Percentiles rank a stretch among this genome's conserved stretches.
These are phyloP conservation scores for Neopestalotiopsis clavispora DNA, from an alignment of 2,329 filamentous ascomycete genomes.

Conservation along the genomic window DNA sequence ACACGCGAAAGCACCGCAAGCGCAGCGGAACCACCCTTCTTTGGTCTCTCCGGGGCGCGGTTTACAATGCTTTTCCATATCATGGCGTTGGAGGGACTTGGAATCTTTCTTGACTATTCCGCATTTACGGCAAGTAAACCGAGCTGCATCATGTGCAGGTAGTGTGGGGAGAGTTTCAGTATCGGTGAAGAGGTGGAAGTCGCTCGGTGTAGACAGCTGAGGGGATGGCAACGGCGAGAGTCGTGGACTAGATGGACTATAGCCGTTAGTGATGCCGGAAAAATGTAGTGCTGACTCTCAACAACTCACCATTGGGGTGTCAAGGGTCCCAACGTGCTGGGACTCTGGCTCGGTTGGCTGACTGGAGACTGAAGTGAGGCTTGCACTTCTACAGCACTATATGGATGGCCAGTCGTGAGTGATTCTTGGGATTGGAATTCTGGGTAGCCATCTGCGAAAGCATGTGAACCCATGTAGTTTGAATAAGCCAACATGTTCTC, in stretches of 20 bases:
- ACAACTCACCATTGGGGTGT: background rate
- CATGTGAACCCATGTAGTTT: background rate
- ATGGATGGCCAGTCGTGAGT: background rate
- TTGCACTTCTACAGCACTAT: background rate
- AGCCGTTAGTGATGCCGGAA: background rate
- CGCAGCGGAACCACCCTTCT: constrained; percentile 2
- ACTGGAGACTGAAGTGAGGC: background rate
- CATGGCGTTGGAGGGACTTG: background rate
- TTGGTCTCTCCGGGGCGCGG: background rate
- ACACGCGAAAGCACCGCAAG: background rate
- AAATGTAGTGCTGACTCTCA: background rate
- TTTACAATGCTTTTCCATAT: background rate
- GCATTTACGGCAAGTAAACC: background rate
- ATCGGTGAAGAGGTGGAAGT: background rate
- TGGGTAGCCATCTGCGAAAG: background rate
- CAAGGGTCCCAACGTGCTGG: background rate
- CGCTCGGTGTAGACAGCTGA: background rate
- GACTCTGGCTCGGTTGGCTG: background rate
- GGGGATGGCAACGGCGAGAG: background rate
- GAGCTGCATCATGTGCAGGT: background rate
- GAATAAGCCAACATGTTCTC: background rate
- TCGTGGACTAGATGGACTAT: background rate
- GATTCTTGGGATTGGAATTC: no score
- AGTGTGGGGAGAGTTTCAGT: background rate
- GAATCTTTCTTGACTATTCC: background rate